Conservation (phyloP, 2,329 filamentous ascomycete species). For the Colletotrichum karsti region DNA sequence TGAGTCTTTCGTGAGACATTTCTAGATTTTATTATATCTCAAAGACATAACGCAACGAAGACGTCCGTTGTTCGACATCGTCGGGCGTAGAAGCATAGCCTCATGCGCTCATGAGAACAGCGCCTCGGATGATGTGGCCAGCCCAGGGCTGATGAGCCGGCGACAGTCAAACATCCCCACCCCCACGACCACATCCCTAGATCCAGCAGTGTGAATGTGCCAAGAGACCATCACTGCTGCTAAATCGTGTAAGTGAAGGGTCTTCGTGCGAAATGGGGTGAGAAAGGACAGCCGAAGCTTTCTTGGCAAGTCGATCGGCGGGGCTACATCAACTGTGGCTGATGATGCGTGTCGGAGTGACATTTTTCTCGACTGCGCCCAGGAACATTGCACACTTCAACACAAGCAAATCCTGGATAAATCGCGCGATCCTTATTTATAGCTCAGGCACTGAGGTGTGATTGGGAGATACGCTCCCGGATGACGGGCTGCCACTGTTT, state of each 20-base stretch:
- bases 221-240: not conserved
- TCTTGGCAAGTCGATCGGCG: conserved; percentile 24
- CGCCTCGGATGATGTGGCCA: conserved; percentile 4
- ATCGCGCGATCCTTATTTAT: conserved; percentile 9
- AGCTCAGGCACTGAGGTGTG: not conserved
- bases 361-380: conserved; percentile 12
- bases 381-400: not conserved
- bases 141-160: not conserved
- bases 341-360: conserved; percentile 1
- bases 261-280: not conserved
- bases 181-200: not conserved
- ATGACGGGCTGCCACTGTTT: not conserved
- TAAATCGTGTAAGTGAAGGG: not conserved
- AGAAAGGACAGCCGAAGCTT: conserved; percentile 23
- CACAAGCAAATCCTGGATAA: not conserved
- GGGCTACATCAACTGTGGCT: conserved; percentile 26
- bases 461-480: conserved; percentile 8
- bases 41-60: too few relatives aligned
- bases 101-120: conserved; percentile 6
- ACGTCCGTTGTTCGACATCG: not conserved
- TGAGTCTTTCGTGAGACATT: not conserved
- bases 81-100: not conserved
- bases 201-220: not conserved
- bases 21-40: too few relatives aligned
- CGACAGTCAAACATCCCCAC: not conserved